Conservation (phyloP, 1,139 yeast species). For the Geotrichum citri-aurantii region DNA sequence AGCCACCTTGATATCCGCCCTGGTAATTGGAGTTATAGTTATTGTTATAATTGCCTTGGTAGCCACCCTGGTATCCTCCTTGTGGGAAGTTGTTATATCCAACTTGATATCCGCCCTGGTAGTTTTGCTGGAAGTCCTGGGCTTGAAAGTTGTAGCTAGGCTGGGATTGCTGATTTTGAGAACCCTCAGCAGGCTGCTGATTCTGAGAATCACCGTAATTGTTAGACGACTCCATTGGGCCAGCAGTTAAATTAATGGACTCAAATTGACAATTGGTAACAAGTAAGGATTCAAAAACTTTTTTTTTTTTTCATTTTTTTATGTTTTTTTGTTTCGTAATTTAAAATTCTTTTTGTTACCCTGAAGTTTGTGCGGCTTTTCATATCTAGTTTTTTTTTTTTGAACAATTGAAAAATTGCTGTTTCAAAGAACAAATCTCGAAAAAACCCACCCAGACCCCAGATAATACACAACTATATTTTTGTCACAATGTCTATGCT, state of each 20-base stretch:
- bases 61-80: conserved; percentile 2
- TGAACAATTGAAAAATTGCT: not conserved
- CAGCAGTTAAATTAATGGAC: not conserved
- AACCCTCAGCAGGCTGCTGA: not conserved
- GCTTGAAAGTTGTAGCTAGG: conserved; percentile 5
- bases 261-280: not conserved
- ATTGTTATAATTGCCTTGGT: conserved; percentile 1
- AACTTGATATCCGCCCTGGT: conserved; percentile 2
- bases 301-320: not conserved
- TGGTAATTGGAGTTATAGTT: not conserved
- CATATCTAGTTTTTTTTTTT: not conserved
- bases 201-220: not conserved
- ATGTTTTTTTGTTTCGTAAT: not conserved
- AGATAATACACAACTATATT: not conserved
- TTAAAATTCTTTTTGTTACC: conserved; percentile 2
- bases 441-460: not conserved
- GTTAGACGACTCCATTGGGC: conserved; percentile 1
- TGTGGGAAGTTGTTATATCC: conserved; percentile 4
- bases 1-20: conserved; percentile 1
- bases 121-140: conserved; percentile 6
- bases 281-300: not conserved
- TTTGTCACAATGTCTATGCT: conserved; percentile 41
- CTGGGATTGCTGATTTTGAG: not conserved
- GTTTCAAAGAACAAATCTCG: not conserved
- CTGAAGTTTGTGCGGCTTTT: not conserved